Percentiles rank a stretch among this genome's conserved stretches.
phyloP scores from a whole-genome alignment of 2,329 filamentous ascomycete species.

The Botryosphaeria dothidea region DNA sequence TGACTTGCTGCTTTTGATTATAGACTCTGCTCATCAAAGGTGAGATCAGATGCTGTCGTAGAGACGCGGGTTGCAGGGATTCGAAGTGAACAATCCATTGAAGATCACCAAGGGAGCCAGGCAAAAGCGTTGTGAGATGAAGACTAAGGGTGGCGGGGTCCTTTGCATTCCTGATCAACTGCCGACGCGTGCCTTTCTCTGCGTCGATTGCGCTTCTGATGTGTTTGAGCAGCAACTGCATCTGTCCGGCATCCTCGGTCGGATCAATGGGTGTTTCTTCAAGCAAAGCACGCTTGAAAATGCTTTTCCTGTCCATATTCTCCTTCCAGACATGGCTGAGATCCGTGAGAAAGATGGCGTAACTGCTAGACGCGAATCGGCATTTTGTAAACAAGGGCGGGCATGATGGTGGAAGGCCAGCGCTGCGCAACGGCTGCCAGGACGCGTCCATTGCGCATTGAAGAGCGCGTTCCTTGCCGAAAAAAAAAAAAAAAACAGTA shows the following conservation, averaged over 20 bases:
- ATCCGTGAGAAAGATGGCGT: slow-evolving; percentile 69
- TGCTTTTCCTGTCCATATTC: slow-evolving; percentile 59
- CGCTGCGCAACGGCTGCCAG: neutral
- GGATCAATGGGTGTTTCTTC: slow-evolving; percentile 73
- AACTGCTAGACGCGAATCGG: slow-evolving; percentile 56
- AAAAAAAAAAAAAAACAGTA: no score
- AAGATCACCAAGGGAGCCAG: slow-evolving; percentile 62
- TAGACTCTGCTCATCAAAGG: slow-evolving; percentile 55
- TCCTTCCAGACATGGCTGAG: slow-evolving; percentile 74
- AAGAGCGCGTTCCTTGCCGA: no score
- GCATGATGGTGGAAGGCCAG: slow-evolving; percentile 27
- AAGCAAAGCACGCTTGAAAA: slow-evolving; percentile 62
- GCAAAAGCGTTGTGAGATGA: slow-evolving; percentile 61
- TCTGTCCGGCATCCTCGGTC: slow-evolving; percentile 65
- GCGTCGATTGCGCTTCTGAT: slow-evolving; percentile 52
- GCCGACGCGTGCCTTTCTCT: slow-evolving; percentile 38
- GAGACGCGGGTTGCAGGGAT: slow-evolving; percentile 35
- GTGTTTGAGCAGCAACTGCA: slow-evolving; percentile 66
- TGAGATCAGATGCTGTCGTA: slow-evolving; percentile 54
- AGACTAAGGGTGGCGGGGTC: slow-evolving; percentile 34
- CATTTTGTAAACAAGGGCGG: slow-evolving; percentile 67
- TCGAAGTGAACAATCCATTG: slow-evolving; percentile 60
- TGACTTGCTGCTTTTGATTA: slow-evolving; percentile 49
- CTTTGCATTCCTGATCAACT: slow-evolving; percentile 32
- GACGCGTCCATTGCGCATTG: neutral